Base-by-base conservation (phyloP, 352 stramenopile genomes). In the Phytophthora litchii region DNA sequence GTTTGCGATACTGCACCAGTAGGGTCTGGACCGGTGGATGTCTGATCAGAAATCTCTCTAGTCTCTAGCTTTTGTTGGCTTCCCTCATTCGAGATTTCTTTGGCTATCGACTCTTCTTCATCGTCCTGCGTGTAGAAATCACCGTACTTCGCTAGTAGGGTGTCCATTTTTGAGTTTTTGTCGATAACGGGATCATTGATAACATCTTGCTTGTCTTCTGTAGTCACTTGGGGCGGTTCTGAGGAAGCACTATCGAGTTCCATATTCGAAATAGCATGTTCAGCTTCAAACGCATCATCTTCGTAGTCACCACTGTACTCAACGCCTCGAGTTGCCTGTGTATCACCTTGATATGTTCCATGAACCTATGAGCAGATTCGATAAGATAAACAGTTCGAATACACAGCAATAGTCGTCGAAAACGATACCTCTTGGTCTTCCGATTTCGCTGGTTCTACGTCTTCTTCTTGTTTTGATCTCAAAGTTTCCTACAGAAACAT, bases 231-330 rank as follows among this genome's bases (percentile, higher is more conserved):
- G 17, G n/a, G 27, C 8, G 36, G 7, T 21, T 56, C 44, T 3
- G 40, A 31, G 13, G 16, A 17, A 42, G n/a, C n/a, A 43, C 14
- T 49, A 27, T 8, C 32, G 10, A 29, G 3, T 12, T 17, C 19
- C 38, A 71, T 38, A 4, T 47, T 57, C 14, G 8, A 4, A 23
- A 29, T 13, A 23, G 6, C 19, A 37, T 21, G 3, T 38, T 69
- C 59, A 44, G 16, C 42, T 53, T 87, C 76, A 64, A 89, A 83
- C 0, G 34, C 64, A 36, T 85, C 70, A 19, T 86, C 66, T 27
- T 70, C 66, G 42, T 88, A 83, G 6, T 74, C 47, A 11, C 42
- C 48, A 16, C 48, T 69, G n/a, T 17, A 48, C 49, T 70, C 60
- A 20, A 37, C 40, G 8, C 29, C 43, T 17, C 14, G 4, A 16